A percentile compares a stretch with the other conserved stretches of the same genome.
Evolutionary conservation across 306 rosid genomes (phyloP).

Genomic region (Benincasa hispida): DNA sequence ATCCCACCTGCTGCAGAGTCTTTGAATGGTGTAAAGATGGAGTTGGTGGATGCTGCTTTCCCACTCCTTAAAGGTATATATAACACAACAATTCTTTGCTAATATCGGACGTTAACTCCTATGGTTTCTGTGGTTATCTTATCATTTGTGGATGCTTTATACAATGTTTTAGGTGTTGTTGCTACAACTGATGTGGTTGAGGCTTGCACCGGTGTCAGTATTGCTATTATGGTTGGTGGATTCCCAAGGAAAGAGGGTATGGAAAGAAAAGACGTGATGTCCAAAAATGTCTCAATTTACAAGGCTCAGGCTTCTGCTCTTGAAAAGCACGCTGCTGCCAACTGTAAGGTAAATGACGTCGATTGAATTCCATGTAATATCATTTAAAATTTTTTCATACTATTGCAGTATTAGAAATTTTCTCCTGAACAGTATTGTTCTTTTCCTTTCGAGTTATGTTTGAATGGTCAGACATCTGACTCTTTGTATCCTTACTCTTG

Average conservation of each 20-base stretch:
- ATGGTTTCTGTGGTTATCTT: background rate
- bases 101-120: background rate
- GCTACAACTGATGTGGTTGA: constrained; percentile 96
- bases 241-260: constrained; percentile 98
- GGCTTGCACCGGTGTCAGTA: constrained; percentile 83
- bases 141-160: background rate
- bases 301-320: constrained; percentile 97
- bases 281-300: constrained; percentile 85
- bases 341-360: constrained; percentile 58
- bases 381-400: background rate
- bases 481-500: constrained; percentile 12
- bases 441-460: background rate
- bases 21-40: constrained; percentile 87
- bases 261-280: constrained; percentile 97
- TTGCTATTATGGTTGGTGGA: constrained; percentile 98
- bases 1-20: constrained; percentile 88
- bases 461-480: background rate
- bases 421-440: background rate
- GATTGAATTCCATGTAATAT: background rate
- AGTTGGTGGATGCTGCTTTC: constrained; percentile 89
- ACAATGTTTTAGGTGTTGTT: constrained; percentile 65
- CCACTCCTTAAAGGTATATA: constrained; percentile 72
- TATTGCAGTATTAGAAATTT: background rate
- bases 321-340: constrained; percentile 82
- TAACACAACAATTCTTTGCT: background rate